Evolutionary conservation across 129 eudicot genomes (phyloP), one percentile per base, ranked within the genome.

Genomic region (Glebionis coronaria): DNA sequence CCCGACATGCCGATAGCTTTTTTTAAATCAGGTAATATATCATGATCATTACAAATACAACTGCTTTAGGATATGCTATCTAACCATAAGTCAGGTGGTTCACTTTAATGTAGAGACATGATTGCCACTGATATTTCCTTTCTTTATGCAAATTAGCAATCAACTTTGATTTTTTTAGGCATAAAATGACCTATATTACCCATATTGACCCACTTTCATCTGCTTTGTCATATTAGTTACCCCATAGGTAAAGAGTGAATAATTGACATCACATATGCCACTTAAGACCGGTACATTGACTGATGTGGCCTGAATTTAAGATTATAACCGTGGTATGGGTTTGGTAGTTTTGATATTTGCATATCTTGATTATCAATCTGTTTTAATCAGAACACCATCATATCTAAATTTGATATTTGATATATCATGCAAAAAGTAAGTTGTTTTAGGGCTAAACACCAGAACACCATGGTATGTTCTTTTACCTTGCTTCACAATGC

Each of bases 1-100:
- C 23, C 97, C 46, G 44, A 18, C 55, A 64, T 63, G 20, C 19
- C 9, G 5, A 21, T 6, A 27, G n/a, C 15, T 58, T 5, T n/a
- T n/a, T 58, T 21, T 28, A 12, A 58, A 13, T 1, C 12, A 58
- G 9, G 23, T 58, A 13, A 27, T 27, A 25, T 57, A 7, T 7
- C n/a, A 55, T 55, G 14, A 55, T 3, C 23, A 21, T 0, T 20
- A 21, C 25, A 23, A 23, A 23, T 23, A 23, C 25, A 23, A 2
- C 1, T 23, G 25, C 25, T 23, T 23, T 23, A 0, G 25, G 1
- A 23, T 23, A 23, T 23, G 25, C 25, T 23, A n/a, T n/a, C n/a
- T n/a, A n/a, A n/a, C n/a, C n/a, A n/a, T n/a, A n/a, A n/a, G n/a
- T n/a, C n/a, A n/a, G n/a, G n/a, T n/a, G n/a, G n/a, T n/a, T n/a